Conservation (phyloP, 257 asterid species). For the Phtheirospermum japonicum region DNA sequence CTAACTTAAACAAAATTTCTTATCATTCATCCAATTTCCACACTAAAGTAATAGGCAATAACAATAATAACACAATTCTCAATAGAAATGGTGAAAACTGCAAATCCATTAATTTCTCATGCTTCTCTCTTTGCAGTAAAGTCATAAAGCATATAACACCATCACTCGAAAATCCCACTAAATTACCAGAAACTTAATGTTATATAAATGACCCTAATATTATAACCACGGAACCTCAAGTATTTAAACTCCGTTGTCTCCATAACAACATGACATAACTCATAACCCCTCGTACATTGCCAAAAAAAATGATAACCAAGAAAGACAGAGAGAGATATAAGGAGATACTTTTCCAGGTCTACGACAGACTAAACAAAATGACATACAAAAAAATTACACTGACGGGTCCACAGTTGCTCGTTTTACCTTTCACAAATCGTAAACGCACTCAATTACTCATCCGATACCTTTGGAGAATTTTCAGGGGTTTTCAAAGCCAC, state of each 20-base stretch:
- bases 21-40: no score
- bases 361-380: conserved; percentile 6
- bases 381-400: background rate
- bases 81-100: no score
- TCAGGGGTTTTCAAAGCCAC: conserved; percentile 64
- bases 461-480: conserved; percentile 63
- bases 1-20: no score
- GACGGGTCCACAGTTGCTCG: background rate
- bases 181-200: background rate
- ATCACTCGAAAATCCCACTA: background rate
- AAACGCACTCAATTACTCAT: conserved; percentile 25
- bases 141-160: background rate
- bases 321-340: background rate
- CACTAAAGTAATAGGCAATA: no score
- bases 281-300: background rate
- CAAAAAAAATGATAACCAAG: background rate
- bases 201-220: background rate
- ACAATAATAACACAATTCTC: no score
- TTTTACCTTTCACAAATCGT: no score
- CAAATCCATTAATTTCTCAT: no score
- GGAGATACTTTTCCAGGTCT: conserved; percentile 1
- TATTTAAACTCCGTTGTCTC: background rate
- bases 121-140: background rate
- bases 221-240: background rate
- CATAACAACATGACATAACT: background rate